A percentile compares a stretch with the other conserved stretches of the same genome.
These are phyloP conservation scores for Aspergillus felis DNA, from an alignment of 2,329 filamentous ascomycete genomes.

Conservation along the genomic window DNA sequence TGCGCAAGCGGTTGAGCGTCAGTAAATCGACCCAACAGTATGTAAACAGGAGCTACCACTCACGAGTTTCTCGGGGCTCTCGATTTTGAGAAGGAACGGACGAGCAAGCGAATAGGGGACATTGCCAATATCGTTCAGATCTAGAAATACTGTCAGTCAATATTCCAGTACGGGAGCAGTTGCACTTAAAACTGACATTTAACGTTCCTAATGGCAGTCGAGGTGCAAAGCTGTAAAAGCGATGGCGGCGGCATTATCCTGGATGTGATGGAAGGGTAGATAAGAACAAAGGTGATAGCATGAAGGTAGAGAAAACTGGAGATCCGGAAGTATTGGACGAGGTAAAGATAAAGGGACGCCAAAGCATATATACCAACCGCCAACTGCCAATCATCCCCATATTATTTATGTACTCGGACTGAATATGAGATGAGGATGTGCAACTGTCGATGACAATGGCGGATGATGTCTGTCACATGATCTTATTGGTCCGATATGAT, in stretches of 20 bases:
- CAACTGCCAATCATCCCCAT: background rate
- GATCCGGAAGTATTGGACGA: background rate
- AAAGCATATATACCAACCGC: constrained; percentile 5
- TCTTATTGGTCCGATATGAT: constrained; percentile 5
- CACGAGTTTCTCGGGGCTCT: constrained; percentile 70
- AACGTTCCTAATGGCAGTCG: constrained; percentile 34
- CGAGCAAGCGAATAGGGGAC: constrained; percentile 64
- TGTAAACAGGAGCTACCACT: constrained; percentile 13
- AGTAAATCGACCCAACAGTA: background rate
- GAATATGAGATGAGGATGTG: background rate
- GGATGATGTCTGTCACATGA: constrained; percentile 20
- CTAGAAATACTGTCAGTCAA: constrained; percentile 23
- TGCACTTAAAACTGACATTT: constrained; percentile 27
- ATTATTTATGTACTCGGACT: background rate
- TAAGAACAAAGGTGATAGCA: constrained; percentile 16
- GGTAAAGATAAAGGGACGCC: background rate
- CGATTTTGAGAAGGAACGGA: constrained; percentile 66
- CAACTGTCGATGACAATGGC: background rate
- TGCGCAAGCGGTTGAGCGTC: background rate
- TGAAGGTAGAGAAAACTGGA: constrained; percentile 1
- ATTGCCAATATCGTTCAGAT: constrained; percentile 67
- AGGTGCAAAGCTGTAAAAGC: constrained; percentile 32
- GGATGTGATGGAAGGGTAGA: constrained; percentile 10
- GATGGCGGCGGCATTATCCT: constrained; percentile 32
- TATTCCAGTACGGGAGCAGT: background rate